These are phyloP conservation scores for Medicago ruthenica DNA, from an alignment of 306 rosid species.

Conservation along the genomic window DNA sequence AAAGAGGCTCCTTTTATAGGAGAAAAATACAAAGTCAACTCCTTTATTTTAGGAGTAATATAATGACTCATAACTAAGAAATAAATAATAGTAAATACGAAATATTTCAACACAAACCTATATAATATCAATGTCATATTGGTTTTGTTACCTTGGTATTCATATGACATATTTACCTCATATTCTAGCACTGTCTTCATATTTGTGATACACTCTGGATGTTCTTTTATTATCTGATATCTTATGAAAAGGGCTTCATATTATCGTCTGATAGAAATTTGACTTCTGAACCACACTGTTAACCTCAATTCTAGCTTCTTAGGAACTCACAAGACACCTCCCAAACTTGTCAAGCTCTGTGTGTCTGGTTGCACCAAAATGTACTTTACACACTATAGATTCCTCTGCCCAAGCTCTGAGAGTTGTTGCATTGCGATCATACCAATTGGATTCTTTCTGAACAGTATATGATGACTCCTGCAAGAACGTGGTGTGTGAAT, in stretches of 20 bases:
- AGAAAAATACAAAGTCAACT: too few species aligned
- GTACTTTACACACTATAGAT: neutral
- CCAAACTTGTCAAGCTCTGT: neutral
- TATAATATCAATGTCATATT: neutral
- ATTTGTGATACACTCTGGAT: neutral
- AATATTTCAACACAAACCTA: too few species aligned
- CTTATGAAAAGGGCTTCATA: slow-evolving; percentile 4
- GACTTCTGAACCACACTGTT: neutral
- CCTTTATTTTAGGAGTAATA: too few species aligned
- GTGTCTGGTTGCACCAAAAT: slow-evolving; percentile 4
- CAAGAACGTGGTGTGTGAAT: neutral
- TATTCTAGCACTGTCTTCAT: neutral
- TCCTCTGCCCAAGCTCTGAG: neutral
- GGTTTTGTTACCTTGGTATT: neutral
- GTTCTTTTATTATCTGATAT: slow-evolving; percentile 14
- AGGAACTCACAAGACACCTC: neutral
- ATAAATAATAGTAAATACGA: too few species aligned
- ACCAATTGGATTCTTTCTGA: neutral
- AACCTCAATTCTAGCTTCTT: slow-evolving; percentile 8
- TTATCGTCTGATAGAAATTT: neutral
- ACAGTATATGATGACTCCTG: slow-evolving; percentile 8
- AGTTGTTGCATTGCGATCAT: neutral
- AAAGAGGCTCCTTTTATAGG: too few species aligned
- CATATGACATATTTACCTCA: neutral
- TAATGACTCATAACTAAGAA: too few species aligned